phyloP scores from a whole-genome alignment of 2,329 filamentous ascomycete species.

The Sporothrix globosa region DNA sequence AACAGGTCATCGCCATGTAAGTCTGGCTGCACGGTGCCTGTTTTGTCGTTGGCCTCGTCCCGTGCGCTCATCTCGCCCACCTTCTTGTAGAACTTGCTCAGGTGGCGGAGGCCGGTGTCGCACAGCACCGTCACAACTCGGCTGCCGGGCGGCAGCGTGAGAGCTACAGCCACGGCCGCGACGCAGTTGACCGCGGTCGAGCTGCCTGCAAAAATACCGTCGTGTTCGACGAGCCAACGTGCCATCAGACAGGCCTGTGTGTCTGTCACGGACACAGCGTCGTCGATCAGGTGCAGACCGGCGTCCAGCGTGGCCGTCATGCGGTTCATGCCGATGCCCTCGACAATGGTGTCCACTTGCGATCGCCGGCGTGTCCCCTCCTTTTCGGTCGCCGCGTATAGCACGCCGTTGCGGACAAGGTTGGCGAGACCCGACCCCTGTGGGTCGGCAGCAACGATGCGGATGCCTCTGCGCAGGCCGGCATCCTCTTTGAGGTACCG shows the following conservation, averaged over 20 bases:
- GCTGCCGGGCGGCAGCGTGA: slow-evolving; percentile 63
- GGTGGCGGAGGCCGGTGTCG: slow-evolving; percentile 78
- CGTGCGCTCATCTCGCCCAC: slow-evolving; percentile 64
- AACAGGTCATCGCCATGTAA: slow-evolving; percentile 50
- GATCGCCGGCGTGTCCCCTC: slow-evolving; percentile 87
- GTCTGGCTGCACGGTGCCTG: slow-evolving; percentile 22
- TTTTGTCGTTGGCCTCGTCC: slow-evolving; percentile 42
- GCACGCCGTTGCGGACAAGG: slow-evolving; percentile 87
- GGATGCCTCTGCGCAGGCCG: slow-evolving; percentile 58
- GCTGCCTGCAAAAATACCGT: slow-evolving; percentile 92
- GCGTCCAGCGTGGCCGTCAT: slow-evolving; percentile 92
- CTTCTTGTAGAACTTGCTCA: slow-evolving; percentile 83
- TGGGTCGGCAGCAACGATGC: slow-evolving; percentile 85
- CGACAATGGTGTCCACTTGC: slow-evolving; percentile 94
- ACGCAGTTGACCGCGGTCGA: slow-evolving; percentile 97
- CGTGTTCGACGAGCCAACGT: slow-evolving; percentile 92
- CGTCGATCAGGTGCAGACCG: slow-evolving; percentile 82
- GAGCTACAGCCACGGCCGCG: slow-evolving; percentile 71
- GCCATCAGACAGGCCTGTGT: slow-evolving; percentile 91
- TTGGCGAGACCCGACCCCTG: slow-evolving; percentile 94
- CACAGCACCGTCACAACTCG: slow-evolving; percentile 82
- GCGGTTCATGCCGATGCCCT: slow-evolving; percentile 93
- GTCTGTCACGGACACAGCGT: slow-evolving; percentile 86
- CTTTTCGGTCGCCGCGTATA: slow-evolving; percentile 86
- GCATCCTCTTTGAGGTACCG: slow-evolving; percentile 74